Percentiles rank a stretch among this genome's conserved stretches.
These are phyloP conservation scores for Biscutella laevigata DNA, from an alignment of 441 rosid species.

Conservation along the genomic window DNA sequence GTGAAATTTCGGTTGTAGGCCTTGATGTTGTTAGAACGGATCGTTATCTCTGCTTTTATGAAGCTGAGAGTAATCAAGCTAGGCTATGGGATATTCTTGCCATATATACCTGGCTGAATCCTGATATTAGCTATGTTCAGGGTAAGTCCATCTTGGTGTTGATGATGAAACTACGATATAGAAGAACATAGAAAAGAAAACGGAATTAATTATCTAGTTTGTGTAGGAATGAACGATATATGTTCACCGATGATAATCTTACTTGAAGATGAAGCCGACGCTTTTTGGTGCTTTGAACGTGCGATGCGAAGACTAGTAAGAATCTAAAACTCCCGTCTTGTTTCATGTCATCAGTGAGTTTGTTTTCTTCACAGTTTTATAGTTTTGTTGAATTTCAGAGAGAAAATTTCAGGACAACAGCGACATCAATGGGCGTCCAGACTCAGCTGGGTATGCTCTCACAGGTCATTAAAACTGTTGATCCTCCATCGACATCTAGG, in stretches of 20 bases:
- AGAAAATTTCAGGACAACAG: slow-evolving; percentile 69
- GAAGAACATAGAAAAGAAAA: not conserved
- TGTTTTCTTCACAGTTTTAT: not conserved
- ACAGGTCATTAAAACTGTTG: slow-evolving; percentile 68
- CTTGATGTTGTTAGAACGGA: slow-evolving; percentile 93
- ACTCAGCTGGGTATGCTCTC: slow-evolving; percentile 74
- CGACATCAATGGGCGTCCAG: slow-evolving; percentile 80
- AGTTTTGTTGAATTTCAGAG: slow-evolving; percentile 45
- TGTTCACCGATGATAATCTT: slow-evolving; percentile 89
- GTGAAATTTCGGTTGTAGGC: slow-evolving; percentile 39
- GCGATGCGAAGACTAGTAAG: slow-evolving; percentile 88
- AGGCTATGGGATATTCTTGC: slow-evolving; percentile 85
- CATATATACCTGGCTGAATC: slow-evolving; percentile 78
- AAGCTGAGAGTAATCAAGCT: slow-evolving; percentile 52
- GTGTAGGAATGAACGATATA: slow-evolving; percentile 91
- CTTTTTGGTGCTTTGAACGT: slow-evolving; percentile 93
- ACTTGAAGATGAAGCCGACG: slow-evolving; percentile 84
- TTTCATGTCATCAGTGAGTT: not conserved
- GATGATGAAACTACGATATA: not conserved
- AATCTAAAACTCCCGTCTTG: not conserved
- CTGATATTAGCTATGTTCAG: slow-evolving; percentile 82
- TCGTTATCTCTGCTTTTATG: slow-evolving; percentile 67
- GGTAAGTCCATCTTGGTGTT: slow-evolving; percentile 33
- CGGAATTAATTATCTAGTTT: not conserved
- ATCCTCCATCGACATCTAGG: slow-evolving; percentile 97